Evolutionary conservation across 225 moss, liverwort and hornwort species (phyloP).

Genomic region (Anthoceros angustus): DNA sequence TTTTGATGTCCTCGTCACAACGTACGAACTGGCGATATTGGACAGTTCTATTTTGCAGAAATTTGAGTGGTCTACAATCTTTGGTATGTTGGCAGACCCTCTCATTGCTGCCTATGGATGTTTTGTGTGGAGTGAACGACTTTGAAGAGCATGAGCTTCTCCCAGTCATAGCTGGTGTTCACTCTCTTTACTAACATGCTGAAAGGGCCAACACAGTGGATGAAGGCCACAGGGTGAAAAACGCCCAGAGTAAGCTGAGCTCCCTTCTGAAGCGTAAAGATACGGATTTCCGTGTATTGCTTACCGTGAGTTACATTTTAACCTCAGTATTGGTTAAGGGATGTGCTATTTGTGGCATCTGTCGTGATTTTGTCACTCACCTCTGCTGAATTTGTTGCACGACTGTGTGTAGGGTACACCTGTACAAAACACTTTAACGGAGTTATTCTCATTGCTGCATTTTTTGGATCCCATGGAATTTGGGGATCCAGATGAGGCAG

Average conservation of each 20-base stretch:
- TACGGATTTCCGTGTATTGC: constrained; percentile 62
- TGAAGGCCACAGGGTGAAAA: constrained; percentile 75
- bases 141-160: constrained; percentile 2
- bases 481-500: constrained; percentile 50
- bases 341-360: not conserved
- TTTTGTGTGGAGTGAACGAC: not conserved
- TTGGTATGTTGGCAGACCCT: constrained; percentile 19
- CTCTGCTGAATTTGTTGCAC: not conserved
- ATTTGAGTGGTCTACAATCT: constrained; percentile 64
- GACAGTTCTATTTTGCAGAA: constrained; percentile 49
- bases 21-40: constrained; percentile 51
- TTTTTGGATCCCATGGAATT: constrained; percentile 66
- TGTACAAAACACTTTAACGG: constrained; percentile 63
- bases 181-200: not conserved
- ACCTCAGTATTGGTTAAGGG: not conserved
- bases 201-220: constrained; percentile 41
- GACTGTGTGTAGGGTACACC: constrained; percentile 53
- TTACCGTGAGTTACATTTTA: constrained; percentile 40
- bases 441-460: constrained; percentile 62
- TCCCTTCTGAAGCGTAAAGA: constrained; percentile 35
- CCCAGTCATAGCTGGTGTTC: not conserved
- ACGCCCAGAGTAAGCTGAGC: constrained; percentile 49
- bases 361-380: constrained; percentile 8
- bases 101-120: not conserved
- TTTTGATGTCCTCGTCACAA: constrained; percentile 70